Percentiles rank a stretch among this genome's conserved stretches.
Evolutionary conservation across 1,284 basidiomycete species (phyloP).

Genomic region (Rhizopogon parksii): DNA sequence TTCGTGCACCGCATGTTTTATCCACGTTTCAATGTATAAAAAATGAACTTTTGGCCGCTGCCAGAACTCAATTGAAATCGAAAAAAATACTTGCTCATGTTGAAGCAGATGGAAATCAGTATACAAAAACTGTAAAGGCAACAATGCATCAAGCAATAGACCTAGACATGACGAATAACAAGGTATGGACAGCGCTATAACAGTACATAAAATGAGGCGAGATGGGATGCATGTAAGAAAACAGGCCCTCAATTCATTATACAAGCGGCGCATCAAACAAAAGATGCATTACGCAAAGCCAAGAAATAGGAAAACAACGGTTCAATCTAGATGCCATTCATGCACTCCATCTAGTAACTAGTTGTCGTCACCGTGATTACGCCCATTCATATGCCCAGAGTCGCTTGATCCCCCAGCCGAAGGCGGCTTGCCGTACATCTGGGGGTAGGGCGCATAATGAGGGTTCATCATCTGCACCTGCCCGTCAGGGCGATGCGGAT

Average conservation of each 20-base stretch:
- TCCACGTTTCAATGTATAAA: not conserved
- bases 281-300: slow-evolving; percentile 11
- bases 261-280: slow-evolving; percentile 23
- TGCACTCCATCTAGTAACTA: slow-evolving; percentile 14
- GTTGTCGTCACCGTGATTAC: slow-evolving; percentile 28
- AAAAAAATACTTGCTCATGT: not conserved
- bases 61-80: slow-evolving; percentile 1
- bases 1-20: slow-evolving; percentile 1
- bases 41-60: not conserved
- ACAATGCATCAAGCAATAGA: slow-evolving; percentile 14
- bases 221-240: slow-evolving; percentile 16
- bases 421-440: slow-evolving; percentile 30
- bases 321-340: not conserved
- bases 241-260: slow-evolving; percentile 22
- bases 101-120: not conserved
- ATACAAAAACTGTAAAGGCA: slow-evolving; percentile 11
- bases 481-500: slow-evolving; percentile 36
- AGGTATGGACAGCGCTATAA: slow-evolving; percentile 27
- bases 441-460: slow-evolving; percentile 32
- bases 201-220: slow-evolving; percentile 24
- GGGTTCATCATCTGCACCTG: slow-evolving; percentile 31
- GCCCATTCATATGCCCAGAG: slow-evolving; percentile 15
- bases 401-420: slow-evolving; percentile 28
- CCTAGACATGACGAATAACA: slow-evolving; percentile 11
- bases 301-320: slow-evolving; percentile 1